Evolutionary conservation across 352 stramenopile genomes (phyloP).

Genomic region (Thalassiosira mediterranea): DNA sequence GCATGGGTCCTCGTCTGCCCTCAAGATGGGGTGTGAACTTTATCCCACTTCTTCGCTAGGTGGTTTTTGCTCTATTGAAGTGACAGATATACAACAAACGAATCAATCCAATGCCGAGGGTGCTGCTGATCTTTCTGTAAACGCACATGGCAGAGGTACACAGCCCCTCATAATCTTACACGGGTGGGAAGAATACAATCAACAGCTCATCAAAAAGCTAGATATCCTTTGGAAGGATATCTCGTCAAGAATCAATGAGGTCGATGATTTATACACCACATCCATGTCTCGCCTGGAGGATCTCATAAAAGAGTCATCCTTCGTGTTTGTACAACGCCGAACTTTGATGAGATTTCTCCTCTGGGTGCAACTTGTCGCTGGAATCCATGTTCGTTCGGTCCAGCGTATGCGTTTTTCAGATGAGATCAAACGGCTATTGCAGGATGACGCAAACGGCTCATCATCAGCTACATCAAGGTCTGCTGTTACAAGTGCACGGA

Average conservation of each 20-base stretch:
- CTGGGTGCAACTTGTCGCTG: conserved; percentile 41
- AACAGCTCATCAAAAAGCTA: conserved; percentile 28
- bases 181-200: conserved; percentile 37
- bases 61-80: too few species aligned
- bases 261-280: conserved; percentile 23
- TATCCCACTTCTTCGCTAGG: too few species aligned
- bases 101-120: too few species aligned
- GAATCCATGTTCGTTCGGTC: conserved; percentile 39
- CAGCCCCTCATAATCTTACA: conserved; percentile 51
- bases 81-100: too few species aligned
- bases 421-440: conserved; percentile 25
- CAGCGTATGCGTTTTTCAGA: conserved; percentile 32
- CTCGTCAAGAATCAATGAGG: background rate
- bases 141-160: too few species aligned
- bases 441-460: background rate
- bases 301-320: conserved; percentile 16
- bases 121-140: too few species aligned
- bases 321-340: conserved; percentile 30
- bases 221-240: conserved; percentile 46
- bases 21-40: too few species aligned
- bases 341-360: conserved; percentile 47
- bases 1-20: too few species aligned
- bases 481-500: background rate
- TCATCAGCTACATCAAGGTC: background rate
- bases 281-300: conserved; percentile 25